Base-by-base conservation (phyloP, 1,284 basidiomycete genomes). In the Cutaneotrichosporon dermatis region DNA sequence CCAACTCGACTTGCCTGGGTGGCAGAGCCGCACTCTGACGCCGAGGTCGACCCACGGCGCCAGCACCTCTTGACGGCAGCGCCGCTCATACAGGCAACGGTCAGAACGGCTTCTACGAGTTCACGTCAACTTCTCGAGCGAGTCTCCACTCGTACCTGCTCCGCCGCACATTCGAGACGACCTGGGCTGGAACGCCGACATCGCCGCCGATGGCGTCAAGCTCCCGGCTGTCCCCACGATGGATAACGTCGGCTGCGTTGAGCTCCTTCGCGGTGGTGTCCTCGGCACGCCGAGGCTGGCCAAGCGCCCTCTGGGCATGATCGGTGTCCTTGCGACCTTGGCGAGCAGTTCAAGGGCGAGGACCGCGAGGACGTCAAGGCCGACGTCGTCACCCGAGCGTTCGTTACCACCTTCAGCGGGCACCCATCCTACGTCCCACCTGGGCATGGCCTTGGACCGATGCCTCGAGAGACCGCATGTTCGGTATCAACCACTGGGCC, bases 401-500 rank as follows among this genome's bases (percentile, higher is more conserved):
- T 95, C 53, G 79, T 83, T 6, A 82, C 86, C 16, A 85, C 86
- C 62, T 92, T 87, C 66, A 85, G 85, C 15, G 82, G 86, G 0
- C 89, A 94, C 71, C 76, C 86, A 1, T 89, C 90, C n/a, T 95
- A 90, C 73, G 81, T 88, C 48, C 65, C 74, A 39, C 79, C 78
- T 0, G 64, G 64, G 11, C 64, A 60, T 16, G 66, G 71, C 4
- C 61, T 69, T 42, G 67, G 51, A 51, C 62, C 36, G 51, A 54
- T 37, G 10, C 56, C 57, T 12, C 43, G 48, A 15, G 57, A 64
- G 37, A 57, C 36, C 56, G 57, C 65, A 69, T 84, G 33, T 95
- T 96, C 68, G 92, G 88, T 0, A 86, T 97, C 78, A 90, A 89
- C 71, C 94, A 97, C 74, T 95, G 90, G 67, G 83, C 88, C 0